Conservation (phyloP, 163 green algal genomes). For the Scenedesmus sp. region DNA sequence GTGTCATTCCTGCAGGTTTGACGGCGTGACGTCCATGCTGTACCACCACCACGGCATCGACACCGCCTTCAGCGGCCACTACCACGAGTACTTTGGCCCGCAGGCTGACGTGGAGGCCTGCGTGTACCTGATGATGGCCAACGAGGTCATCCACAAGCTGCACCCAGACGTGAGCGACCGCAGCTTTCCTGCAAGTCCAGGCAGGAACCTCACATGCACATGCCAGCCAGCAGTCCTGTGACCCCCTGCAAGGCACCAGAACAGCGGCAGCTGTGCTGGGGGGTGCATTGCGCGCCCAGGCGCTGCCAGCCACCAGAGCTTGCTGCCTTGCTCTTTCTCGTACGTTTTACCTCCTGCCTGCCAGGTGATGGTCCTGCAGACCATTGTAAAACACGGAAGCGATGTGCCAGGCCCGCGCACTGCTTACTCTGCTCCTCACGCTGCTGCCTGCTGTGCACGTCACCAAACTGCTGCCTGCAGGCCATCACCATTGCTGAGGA, state of each 20-base stretch:
- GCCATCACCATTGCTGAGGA: slow-evolving; percentile 91
- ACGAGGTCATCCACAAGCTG: slow-evolving; percentile 88
- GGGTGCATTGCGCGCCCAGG: too few species aligned
- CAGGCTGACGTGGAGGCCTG: slow-evolving; percentile 91
- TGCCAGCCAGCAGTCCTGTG: too few species aligned
- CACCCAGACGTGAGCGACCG: slow-evolving; percentile 56
- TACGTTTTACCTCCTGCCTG: too few species aligned
- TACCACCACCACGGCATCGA: slow-evolving; percentile 96
- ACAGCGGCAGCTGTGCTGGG: too few species aligned
- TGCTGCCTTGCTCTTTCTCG: too few species aligned
- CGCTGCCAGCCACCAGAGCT: too few species aligned
- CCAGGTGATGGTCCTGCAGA: too few species aligned
- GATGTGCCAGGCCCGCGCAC: background rate
- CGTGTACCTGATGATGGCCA: slow-evolving; percentile 97
- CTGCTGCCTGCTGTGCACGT: background rate
- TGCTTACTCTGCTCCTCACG: background rate
- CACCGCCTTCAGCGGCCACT: slow-evolving; percentile 82
- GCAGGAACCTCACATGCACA: too few species aligned
- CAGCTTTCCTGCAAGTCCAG: too few species aligned
- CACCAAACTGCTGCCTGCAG: slow-evolving; percentile 35
- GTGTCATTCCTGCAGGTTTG: slow-evolving; percentile 83
- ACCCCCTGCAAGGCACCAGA: too few species aligned
- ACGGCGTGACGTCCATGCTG: slow-evolving; percentile 96
- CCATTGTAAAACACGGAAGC: too few species aligned
- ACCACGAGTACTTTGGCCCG: slow-evolving; percentile 90